Base-by-base conservation (phyloP, 169 alveolate species). In the Cryptosporidium xiaoi region DNA sequence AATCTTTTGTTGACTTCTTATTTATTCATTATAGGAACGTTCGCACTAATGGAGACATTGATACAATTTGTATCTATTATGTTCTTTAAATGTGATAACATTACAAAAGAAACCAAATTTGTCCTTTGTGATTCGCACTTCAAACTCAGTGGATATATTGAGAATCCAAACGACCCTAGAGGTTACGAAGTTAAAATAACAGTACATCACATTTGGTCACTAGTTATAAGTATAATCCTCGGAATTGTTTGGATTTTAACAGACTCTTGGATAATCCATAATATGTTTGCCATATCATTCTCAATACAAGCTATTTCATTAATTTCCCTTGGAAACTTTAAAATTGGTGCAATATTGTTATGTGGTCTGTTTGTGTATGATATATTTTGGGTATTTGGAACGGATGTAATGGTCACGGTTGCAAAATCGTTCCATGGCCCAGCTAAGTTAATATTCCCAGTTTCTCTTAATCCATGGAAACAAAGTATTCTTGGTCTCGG, bases 321-420 rank as follows among this genome's bases (percentile, higher is more conserved):
- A 62, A 89, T 96, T 50, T 92, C 95, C 82, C 82, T 96, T 20
- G 96, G 97, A 2, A 94, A 92, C 84, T 96, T 95, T 91, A 93
- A 94, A 77, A 94, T 94, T 46, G 98, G 97, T 44, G 91, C 92
- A 66, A 91, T 95, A 46, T 82, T 96, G 83, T 92, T 96, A 24
- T 55, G 94, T 66, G 96, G 97, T 31, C 90, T 96, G 66, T 95
- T 96, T 68, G 92, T 96, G 64, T 96, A 96, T 83, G 99, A 96
- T 90, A 94, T 96, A 24, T 94, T 96, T 92, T 96, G 97, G 96
- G 99, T 96, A 24, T 96, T 95, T 85, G 98, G 97, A 48, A 96
- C 99, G 53, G 98, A 96, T 71, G 97, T 96, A 20, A 96, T 96
- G 99, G 96, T 95, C 2, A 95, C 97, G 1, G 99, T 96, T 24